Percentiles rank a stretch among this genome's conserved stretches.
Conservation (phyloP, 2,329 filamentous ascomycete species). For the Diaporthe sp. region DNA sequence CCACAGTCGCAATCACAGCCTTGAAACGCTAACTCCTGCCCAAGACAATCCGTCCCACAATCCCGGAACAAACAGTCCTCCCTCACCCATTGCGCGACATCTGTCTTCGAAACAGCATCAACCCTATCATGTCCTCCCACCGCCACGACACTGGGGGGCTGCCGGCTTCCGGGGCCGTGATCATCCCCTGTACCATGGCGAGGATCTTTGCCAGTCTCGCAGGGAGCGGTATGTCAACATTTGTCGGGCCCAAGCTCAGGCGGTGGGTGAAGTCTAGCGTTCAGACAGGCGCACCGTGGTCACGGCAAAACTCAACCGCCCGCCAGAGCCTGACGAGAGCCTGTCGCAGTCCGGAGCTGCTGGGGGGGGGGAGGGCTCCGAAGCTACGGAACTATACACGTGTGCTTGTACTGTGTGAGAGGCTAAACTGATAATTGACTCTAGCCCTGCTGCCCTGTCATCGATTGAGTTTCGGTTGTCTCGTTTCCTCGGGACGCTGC, state of each 20-base stretch:
- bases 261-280: too few relatives aligned
- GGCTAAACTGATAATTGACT: too few relatives aligned
- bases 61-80: not conserved
- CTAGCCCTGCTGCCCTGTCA: not conserved
- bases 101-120: constrained; percentile 6
- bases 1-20: not conserved
- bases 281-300: not conserved
- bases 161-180: not conserved
- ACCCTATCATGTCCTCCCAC: not conserved
- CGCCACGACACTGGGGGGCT: not conserved
- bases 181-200: not conserved
- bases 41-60: not conserved
- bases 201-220: not conserved
- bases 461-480: not conserved
- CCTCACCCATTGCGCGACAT: not conserved
- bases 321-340: not conserved
- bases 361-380: not conserved
- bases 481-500: not conserved
- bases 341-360: not conserved
- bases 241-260: too few relatives aligned
- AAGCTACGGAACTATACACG: not conserved
- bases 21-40: not conserved
- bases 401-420: too few relatives aligned
- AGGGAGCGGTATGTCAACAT: too few relatives aligned
- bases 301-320: constrained; percentile 4